Evolutionary conservation across 75 land plant genomes (phyloP).

Genomic region (Adiantum capillusveneris): DNA sequence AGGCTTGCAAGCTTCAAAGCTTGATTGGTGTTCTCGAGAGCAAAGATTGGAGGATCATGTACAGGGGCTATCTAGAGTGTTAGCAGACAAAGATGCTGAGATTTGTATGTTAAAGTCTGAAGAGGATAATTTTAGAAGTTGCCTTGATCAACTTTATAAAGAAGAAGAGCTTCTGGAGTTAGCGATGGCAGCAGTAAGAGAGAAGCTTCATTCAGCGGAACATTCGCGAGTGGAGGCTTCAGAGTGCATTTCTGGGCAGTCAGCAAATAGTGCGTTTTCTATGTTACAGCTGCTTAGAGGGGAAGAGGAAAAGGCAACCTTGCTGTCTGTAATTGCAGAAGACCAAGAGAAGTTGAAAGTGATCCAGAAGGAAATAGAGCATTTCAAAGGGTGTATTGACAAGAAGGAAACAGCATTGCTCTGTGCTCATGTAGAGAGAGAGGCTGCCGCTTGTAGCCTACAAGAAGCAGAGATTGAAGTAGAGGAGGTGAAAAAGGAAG

Average conservation of each 20-base stretch:
- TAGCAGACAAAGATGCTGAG: neutral
- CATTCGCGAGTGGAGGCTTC: neutral
- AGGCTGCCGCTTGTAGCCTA: neutral
- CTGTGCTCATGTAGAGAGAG: neutral
- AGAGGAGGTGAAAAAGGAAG: neutral
- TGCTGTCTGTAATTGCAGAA: neutral
- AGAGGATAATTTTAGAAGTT: neutral
- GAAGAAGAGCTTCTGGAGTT: neutral
- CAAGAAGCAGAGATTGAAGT: slow-evolving; percentile 5
- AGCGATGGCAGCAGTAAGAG: neutral
- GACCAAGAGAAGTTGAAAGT: neutral
- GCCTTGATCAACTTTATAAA: slow-evolving; percentile 3
- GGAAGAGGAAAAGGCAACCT: slow-evolving; percentile 5
- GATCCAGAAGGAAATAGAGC: neutral
- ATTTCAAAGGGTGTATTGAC: neutral
- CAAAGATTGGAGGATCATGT: neutral
- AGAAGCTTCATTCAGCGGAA: neutral
- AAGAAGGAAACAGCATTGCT: slow-evolving; percentile 1
- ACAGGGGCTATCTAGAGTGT: neutral
- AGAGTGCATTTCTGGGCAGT: no score
- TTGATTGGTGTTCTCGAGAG: neutral
- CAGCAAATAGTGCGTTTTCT: neutral
- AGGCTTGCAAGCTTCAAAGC: neutral
- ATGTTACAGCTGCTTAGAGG: slow-evolving; percentile 2
- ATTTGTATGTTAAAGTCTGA: neutral